Evolutionary conservation across 2,329 filamentous ascomycete species (phyloP).

Genomic region (Xylariaceae sp.): DNA sequence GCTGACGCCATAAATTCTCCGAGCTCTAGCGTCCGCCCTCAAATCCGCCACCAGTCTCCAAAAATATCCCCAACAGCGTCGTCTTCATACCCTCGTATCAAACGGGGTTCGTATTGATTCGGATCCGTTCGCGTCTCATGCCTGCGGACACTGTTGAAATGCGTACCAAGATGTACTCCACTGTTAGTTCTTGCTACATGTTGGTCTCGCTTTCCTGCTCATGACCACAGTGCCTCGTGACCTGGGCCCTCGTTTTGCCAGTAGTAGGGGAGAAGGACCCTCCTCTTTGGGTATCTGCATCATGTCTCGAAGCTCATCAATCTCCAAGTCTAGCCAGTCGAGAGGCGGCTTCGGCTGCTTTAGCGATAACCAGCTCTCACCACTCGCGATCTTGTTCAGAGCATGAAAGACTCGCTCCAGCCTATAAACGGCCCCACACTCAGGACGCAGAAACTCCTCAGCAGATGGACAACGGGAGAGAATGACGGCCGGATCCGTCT

Average conservation of each 20-base stretch:
- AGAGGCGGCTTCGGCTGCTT: background rate
- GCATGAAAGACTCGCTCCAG: slow-evolving; percentile 14
- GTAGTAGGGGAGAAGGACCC: background rate
- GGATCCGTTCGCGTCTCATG: too few relatives aligned
- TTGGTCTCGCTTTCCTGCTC: background rate
- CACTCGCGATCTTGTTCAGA: slow-evolving; percentile 11
- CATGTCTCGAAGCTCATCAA: background rate
- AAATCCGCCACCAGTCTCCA: too few relatives aligned
- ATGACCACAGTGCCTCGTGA: slow-evolving; percentile 11
- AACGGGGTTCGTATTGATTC: too few relatives aligned
- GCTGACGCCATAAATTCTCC: slow-evolving; percentile 3
- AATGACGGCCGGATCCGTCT: slow-evolving; percentile 12
- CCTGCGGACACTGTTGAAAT: too few relatives aligned
- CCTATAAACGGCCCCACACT: slow-evolving; percentile 14
- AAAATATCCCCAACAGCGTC: too few relatives aligned
- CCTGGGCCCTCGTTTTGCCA: slow-evolving; percentile 2
- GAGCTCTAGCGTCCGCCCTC: background rate
- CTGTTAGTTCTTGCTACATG: too few relatives aligned
- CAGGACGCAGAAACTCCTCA: slow-evolving; percentile 10
- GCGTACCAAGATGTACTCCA: too few relatives aligned
- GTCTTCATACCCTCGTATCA: too few relatives aligned
- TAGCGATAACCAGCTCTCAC: slow-evolving; percentile 11
- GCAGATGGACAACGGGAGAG: slow-evolving; percentile 10
- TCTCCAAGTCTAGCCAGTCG: background rate
- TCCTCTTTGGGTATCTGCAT: background rate